A percentile compares a stretch with the other conserved stretches of the same genome.
phyloP scores from a whole-genome alignment of 345 rosid genomes.

The Garcia nutans region DNA sequence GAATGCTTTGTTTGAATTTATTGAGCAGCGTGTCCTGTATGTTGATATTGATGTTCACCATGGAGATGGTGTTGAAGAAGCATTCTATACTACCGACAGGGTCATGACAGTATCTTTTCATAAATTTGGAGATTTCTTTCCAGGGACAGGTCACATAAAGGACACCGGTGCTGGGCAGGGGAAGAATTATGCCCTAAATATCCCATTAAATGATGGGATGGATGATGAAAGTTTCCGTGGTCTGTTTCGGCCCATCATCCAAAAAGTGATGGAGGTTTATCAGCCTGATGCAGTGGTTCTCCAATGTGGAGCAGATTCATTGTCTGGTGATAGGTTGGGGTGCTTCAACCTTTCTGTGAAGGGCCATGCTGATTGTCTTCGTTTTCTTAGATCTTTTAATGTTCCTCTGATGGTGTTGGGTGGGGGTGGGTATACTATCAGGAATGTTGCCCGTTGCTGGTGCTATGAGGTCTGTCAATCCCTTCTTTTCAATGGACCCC shows the following conservation, averaged over 20 bases:
- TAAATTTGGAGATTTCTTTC: slow-evolving; percentile 96
- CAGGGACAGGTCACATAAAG: slow-evolving; percentile 88
- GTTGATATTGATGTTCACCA: slow-evolving; percentile 97
- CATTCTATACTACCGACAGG: slow-evolving; percentile 97
- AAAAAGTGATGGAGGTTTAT: slow-evolving; percentile 94
- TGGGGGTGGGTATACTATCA: slow-evolving; percentile 97
- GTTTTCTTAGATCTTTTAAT: slow-evolving; percentile 81
- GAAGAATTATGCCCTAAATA: slow-evolving; percentile 86
- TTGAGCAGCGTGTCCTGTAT: slow-evolving; percentile 80
- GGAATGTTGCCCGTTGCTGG: slow-evolving; percentile 99
- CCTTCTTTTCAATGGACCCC: neutral
- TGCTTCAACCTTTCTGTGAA: slow-evolving; percentile 94
- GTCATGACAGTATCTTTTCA: slow-evolving; percentile 99
- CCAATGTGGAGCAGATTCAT: slow-evolving; percentile 98
- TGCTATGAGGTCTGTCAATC: slow-evolving; percentile 77
- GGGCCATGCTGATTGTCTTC: slow-evolving; percentile 98
- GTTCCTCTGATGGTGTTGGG: slow-evolving; percentile 97
- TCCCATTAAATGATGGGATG: slow-evolving; percentile 85
- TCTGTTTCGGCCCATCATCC: slow-evolving; percentile 78
- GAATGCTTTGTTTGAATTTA: slow-evolving; percentile 24
- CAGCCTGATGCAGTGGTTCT: slow-evolving; percentile 99
- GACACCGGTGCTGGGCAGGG: slow-evolving; percentile 72
- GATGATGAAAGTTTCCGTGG: slow-evolving; percentile 83
- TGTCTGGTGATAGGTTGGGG: slow-evolving; percentile 94
- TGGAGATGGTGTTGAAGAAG: slow-evolving; percentile 99